phyloP scores from a whole-genome alignment of 2,329 filamentous ascomycete species.

The Trichoderma koningii region DNA sequence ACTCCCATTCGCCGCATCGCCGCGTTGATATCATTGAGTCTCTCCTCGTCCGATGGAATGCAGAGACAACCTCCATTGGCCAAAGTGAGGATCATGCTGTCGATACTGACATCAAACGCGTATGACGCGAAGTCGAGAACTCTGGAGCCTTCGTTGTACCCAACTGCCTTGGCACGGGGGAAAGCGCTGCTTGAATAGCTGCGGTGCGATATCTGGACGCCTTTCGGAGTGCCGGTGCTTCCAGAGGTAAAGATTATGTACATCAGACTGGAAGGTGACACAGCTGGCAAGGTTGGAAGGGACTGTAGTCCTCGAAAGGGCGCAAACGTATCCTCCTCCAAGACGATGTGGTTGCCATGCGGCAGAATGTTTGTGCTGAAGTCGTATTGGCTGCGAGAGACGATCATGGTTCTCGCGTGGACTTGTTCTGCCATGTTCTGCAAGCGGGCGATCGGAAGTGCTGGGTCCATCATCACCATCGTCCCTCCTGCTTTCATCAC shows the following conservation, averaged over 20 bases:
- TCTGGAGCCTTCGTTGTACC: not conserved
- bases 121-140: constrained; percentile 23
- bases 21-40: constrained; percentile 6
- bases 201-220: constrained; percentile 3
- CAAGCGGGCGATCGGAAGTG: constrained; percentile 17
- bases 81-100: constrained; percentile 28
- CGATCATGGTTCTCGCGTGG: not conserved
- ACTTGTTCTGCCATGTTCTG: not conserved
- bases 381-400: not conserved
- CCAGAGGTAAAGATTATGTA: constrained; percentile 21
- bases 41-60: constrained; percentile 29
- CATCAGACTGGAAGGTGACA: not conserved
- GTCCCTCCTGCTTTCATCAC: constrained; percentile 41
- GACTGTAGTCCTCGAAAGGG: not conserved
- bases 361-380: not conserved
- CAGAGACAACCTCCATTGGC: constrained; percentile 28
- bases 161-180: not conserved
- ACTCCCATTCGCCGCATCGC: not conserved
- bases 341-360: not conserved
- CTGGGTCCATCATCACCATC: constrained; percentile 39
- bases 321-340: not conserved
- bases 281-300: not conserved
- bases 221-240: constrained; percentile 3
- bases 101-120: constrained; percentile 30
- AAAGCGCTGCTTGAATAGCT: constrained; percentile 32